Conservation (phyloP, 2,329 filamentous ascomycete species). For the Ceratocystis variospora region DNA sequence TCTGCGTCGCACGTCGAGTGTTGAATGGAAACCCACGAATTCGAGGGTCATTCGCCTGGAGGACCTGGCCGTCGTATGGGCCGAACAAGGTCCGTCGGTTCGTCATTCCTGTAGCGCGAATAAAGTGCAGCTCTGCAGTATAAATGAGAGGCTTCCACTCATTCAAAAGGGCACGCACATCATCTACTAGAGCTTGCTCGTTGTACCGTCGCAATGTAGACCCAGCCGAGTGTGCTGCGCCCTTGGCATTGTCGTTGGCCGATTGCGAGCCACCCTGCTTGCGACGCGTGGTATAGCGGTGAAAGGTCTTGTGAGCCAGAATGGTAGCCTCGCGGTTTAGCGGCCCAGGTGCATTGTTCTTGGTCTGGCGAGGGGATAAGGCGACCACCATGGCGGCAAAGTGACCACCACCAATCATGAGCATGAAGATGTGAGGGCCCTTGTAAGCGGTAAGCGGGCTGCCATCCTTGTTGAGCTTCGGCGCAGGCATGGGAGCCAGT, state of each 20-base stretch:
- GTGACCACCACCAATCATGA: slow-evolving; percentile 96
- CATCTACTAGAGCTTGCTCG: slow-evolving; percentile 76
- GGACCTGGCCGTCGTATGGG: slow-evolving; percentile 75
- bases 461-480: slow-evolving; percentile 44
- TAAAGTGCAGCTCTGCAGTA: slow-evolving; percentile 69
- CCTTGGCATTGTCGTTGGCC: slow-evolving; percentile 86
- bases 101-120: slow-evolving; percentile 74
- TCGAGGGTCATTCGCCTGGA: slow-evolving; percentile 64
- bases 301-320: slow-evolving; percentile 92
- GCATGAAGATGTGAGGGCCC: slow-evolving; percentile 81
- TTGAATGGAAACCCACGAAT: slow-evolving; percentile 85
- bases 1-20: slow-evolving; percentile 80
- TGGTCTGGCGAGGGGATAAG: slow-evolving; percentile 59
- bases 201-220: slow-evolving; percentile 85
- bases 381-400: slow-evolving; percentile 95
- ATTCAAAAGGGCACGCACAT: slow-evolving; percentile 64
- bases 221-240: slow-evolving; percentile 84
- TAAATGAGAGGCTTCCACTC: slow-evolving; percentile 84
- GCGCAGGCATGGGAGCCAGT: slow-evolving; percentile 45
- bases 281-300: slow-evolving; percentile 86
- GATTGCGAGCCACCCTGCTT: slow-evolving; percentile 96
- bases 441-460: slow-evolving; percentile 43
- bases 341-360: slow-evolving; percentile 53
- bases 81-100: slow-evolving; percentile 82
- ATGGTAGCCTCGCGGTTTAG: slow-evolving; percentile 78